These are phyloP conservation scores for Lactarius deliciosus DNA, from an alignment of 768 basidiomycete species.

Conservation along the genomic window DNA sequence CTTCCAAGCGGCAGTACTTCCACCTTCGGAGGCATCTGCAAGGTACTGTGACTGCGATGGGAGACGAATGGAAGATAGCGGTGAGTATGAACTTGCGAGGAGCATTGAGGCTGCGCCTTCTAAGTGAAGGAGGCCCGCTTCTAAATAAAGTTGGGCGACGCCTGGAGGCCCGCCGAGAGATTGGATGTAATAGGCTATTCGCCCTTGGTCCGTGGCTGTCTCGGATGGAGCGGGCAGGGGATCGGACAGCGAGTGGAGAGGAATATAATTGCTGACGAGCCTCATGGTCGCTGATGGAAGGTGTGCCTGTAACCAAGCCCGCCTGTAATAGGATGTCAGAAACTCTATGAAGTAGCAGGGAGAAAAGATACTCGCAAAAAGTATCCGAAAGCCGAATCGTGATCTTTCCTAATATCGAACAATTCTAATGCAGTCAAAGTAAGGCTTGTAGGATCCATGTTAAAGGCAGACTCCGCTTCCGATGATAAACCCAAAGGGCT, in stretches of 20 bases:
- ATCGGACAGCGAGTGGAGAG: conserved; percentile 44
- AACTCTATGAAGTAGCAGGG: not conserved
- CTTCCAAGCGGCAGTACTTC: conserved; percentile 70
- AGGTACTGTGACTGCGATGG: conserved; percentile 37
- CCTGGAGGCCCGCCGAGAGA: conserved; percentile 66
- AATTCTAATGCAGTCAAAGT: conserved; percentile 68
- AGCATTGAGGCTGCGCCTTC: conserved; percentile 76
- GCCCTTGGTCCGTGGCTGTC: conserved; percentile 49
- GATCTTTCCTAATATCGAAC: conserved; percentile 71
- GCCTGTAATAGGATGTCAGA: conserved; percentile 43
- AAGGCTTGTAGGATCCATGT: conserved; percentile 85
- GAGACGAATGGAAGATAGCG: conserved; percentile 74
- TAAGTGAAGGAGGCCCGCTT: conserved; percentile 77
- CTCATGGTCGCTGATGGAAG: conserved; percentile 76
- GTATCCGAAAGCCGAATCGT: conserved; percentile 77
- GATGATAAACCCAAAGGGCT: conserved; percentile 55
- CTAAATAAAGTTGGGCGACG: conserved; percentile 72
- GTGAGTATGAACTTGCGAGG: conserved; percentile 71
- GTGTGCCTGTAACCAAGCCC: conserved; percentile 79
- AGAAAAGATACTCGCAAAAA: conserved; percentile 56
- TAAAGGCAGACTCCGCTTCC: conserved; percentile 61
- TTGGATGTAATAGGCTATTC: conserved; percentile 58
- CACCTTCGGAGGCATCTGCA: conserved; percentile 34
- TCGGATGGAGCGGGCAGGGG: conserved; percentile 30
- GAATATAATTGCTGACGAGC: conserved; percentile 71